phyloP scores from a whole-genome alignment of 257 asterid genomes.

The Ophiorrhiza pumila region DNA sequence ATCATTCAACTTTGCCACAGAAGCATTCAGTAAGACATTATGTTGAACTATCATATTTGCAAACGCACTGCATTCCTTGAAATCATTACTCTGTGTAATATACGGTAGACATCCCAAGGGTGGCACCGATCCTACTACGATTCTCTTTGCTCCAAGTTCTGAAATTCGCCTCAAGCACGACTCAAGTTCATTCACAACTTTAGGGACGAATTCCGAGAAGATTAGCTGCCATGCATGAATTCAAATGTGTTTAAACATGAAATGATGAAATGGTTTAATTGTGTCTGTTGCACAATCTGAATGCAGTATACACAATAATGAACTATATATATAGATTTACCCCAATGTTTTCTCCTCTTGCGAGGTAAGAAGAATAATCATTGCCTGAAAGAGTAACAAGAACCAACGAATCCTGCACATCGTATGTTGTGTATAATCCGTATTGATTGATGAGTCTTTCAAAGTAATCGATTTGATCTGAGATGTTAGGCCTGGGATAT shows the following conservation, averaged over 20 bases:
- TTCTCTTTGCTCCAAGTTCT: conserved; percentile 42
- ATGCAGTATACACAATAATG: background rate
- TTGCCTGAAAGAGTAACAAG: conserved; percentile 61
- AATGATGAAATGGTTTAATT: too few species aligned
- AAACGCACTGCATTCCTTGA: conserved; percentile 46
- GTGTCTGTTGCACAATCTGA: too few species aligned
- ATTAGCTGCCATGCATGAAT: conserved; percentile 30
- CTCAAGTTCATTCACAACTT: conserved; percentile 41
- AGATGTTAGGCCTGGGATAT: conserved; percentile 48
- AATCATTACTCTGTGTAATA: conserved; percentile 30
- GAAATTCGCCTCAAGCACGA: conserved; percentile 32
- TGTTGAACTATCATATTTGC: conserved; percentile 35
- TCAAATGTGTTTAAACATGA: too few species aligned
- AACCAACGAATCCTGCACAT: conserved; percentile 46
- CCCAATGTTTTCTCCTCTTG: conserved; percentile 41
- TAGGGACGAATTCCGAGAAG: conserved; percentile 30
- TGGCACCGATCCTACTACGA: conserved; percentile 47
- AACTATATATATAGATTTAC: conserved; percentile 13
- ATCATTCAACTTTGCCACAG: conserved; percentile 42
- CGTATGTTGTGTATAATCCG: conserved; percentile 36
- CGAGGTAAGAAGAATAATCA: conserved; percentile 45
- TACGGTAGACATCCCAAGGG: conserved; percentile 74
- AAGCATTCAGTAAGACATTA: conserved; percentile 35
- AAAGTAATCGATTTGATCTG: conserved; percentile 54
- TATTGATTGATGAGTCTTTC: conserved; percentile 33